Percentiles rank a stretch among this genome's conserved stretches.
Evolutionary conservation across 2,329 filamentous ascomycete species (phyloP).

Genomic region (Arthrobotrys musiformis): DNA sequence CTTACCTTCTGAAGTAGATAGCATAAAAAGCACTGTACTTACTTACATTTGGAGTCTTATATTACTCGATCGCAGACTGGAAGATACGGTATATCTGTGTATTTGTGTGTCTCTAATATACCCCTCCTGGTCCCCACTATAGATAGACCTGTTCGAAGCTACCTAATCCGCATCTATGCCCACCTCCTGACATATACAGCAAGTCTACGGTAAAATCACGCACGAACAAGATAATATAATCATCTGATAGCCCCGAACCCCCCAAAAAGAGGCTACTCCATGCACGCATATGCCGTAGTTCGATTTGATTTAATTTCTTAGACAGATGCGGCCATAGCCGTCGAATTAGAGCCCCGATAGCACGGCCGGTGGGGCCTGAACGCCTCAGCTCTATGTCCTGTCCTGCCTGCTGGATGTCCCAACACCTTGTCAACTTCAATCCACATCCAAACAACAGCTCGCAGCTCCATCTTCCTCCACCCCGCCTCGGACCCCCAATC

Average conservation of each 20-base stretch:
- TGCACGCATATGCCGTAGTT: too few relatives aligned
- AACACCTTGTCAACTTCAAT: conserved; percentile 49
- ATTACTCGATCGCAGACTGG: too few relatives aligned
- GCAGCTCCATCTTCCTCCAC: conserved; percentile 29
- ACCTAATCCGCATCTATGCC: neutral
- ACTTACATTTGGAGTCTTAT: too few relatives aligned
- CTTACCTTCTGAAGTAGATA: too few relatives aligned
- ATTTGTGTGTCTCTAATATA: too few relatives aligned
- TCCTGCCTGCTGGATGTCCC: conserved; percentile 34
- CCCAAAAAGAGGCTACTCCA: conserved; percentile 11
- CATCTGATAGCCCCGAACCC: neutral
- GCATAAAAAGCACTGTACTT: too few relatives aligned
- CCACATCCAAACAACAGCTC: conserved; percentile 7
- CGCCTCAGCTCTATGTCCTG: too few relatives aligned
- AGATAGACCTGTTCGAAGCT: too few relatives aligned
- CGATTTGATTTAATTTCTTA: neutral
- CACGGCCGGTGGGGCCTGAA: neutral
- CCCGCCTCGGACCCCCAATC: conserved; percentile 21
- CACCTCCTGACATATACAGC: neutral
- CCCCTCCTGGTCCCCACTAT: too few relatives aligned
- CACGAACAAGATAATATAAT: too few relatives aligned
- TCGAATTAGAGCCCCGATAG: conserved; percentile 6
- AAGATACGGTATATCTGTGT: too few relatives aligned
- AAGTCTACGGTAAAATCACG: neutral
- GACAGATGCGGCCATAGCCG: neutral